Percentiles rank a stretch among this genome's conserved stretches.
Conservation (phyloP, 1,139 yeast genomes). For the Pneumocystis oryctolagi region DNA sequence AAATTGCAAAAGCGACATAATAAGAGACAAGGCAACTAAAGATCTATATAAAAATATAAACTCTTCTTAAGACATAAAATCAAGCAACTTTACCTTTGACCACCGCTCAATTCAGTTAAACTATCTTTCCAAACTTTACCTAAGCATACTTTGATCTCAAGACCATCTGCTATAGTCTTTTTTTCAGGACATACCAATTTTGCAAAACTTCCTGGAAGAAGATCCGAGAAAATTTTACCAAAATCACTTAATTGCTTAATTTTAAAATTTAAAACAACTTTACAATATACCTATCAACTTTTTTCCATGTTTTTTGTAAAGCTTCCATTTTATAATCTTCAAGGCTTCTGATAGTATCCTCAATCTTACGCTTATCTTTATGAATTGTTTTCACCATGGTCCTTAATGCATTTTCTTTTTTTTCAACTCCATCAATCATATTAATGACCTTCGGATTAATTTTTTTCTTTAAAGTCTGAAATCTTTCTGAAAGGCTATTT, state of each 20-base stretch:
- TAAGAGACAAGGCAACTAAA: slow-evolving; percentile 75
- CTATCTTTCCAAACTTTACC: slow-evolving; percentile 96
- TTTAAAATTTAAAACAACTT: neutral
- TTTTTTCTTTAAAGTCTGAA: slow-evolving; percentile 62
- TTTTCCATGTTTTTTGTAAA: slow-evolving; percentile 65
- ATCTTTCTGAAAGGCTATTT: slow-evolving; percentile 42
- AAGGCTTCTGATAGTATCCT: slow-evolving; percentile 70
- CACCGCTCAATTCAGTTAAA: slow-evolving; percentile 89
- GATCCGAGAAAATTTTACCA: slow-evolving; percentile 81
- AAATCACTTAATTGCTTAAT: slow-evolving; percentile 36
- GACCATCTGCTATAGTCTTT: slow-evolving; percentile 73
- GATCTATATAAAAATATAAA: slow-evolving; percentile 34
- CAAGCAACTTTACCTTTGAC: slow-evolving; percentile 62
- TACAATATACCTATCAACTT: slow-evolving; percentile 41
- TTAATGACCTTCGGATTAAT: slow-evolving; percentile 84
- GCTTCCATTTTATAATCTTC: slow-evolving; percentile 81
- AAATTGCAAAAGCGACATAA: slow-evolving; percentile 78
- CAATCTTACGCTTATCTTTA: slow-evolving; percentile 79
- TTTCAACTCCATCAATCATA: slow-evolving; percentile 87
- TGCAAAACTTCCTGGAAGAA: slow-evolving; percentile 81
- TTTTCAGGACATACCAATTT: slow-evolving; percentile 71
- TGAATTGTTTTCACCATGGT: slow-evolving; percentile 78
- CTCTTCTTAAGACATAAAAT: slow-evolving; percentile 57
- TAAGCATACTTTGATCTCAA: slow-evolving; percentile 78
- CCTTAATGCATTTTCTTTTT: slow-evolving; percentile 63